Evolutionary conservation across 257 asterid species (phyloP), one percentile per base, ranked within the genome.

Genomic region (Petrea volubilis): DNA sequence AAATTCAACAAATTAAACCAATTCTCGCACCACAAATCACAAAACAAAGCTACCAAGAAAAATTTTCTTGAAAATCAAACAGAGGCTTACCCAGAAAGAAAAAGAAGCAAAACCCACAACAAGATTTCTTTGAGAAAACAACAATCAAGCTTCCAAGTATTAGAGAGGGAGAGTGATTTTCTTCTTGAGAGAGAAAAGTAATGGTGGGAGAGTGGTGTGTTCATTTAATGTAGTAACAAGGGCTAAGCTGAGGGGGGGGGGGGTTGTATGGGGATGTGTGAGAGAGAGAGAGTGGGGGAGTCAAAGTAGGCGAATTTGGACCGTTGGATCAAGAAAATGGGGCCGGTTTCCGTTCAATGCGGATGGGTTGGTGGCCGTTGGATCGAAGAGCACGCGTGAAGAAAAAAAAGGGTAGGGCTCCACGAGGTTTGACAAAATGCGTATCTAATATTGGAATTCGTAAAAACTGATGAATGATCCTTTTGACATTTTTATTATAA

Each of bases 381-480:
- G 96, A 90, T 90, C 36, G n/a, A n/a, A 63, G 76, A 88, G 96
- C 96, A 89, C 93, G 91, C 96, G 91, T 86, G 93, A 84, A 34
- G 71, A n/a, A 72, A 68, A 74, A 75, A 74, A 67, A n/a, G n/a
- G 79, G 81, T 68, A 70, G 80, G 85, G 62, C 83, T 77, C 85
- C 87, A 82, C 87, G 85, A 74, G 88, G 89, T 88, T 88, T 86
- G 96, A 88, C 96, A 88, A 82, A 78, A 64, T 74, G 83, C 84
- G 82, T 72, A 83, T 79, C 84, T 70, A 69, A 71, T 73, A 60
- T 78, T 43, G 86, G 84, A 78, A 76, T 58, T 74, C 85, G 87
- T 75, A 81, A 78, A 36, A 64, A 49, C 62, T 56, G 40, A 34
- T 29, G n/a, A 33, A 44, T 31, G n/a, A 61, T 58, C 53, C 77